Percentiles rank a stretch among this genome's conserved stretches.
Conservation (phyloP, 176 grass and related monocot genomes). For the Typha latifolia region DNA sequence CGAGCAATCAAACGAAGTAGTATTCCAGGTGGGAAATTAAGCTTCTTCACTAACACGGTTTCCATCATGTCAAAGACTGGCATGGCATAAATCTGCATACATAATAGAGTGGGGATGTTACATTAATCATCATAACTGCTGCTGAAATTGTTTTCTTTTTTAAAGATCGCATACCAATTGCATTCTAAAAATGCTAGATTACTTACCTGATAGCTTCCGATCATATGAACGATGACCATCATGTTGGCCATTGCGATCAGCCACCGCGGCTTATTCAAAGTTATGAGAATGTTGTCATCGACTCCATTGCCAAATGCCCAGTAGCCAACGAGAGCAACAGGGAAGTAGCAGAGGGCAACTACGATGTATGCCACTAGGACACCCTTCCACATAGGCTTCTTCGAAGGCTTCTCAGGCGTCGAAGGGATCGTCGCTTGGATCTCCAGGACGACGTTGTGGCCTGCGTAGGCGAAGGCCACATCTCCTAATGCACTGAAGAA, state of each 20-base stretch:
- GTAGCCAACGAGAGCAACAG: slow-evolving; percentile 66
- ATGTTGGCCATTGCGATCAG: slow-evolving; percentile 80
- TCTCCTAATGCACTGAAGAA: slow-evolving; percentile 65
- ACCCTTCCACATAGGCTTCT: slow-evolving; percentile 95
- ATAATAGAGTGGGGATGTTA: not conserved
- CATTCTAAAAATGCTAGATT: not conserved
- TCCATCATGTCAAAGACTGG: slow-evolving; percentile 96
- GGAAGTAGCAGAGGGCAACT: slow-evolving; percentile 88
- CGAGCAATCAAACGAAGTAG: slow-evolving; percentile 55
- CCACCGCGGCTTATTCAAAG: slow-evolving; percentile 49
- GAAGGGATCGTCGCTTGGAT: slow-evolving; percentile 90
- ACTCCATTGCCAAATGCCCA: slow-evolving; percentile 52
- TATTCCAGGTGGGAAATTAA: slow-evolving; percentile 46
- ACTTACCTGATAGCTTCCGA: slow-evolving; percentile 78
- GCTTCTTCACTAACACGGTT: slow-evolving; percentile 70
- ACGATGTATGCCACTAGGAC: slow-evolving; percentile 72
- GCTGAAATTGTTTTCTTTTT: too few relatives aligned
- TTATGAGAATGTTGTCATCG: slow-evolving; percentile 53
- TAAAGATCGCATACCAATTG: too few relatives aligned
- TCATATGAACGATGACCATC: slow-evolving; percentile 88
- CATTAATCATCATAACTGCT: too few relatives aligned
- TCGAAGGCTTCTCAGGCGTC: slow-evolving; percentile 67
- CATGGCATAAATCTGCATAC: slow-evolving; percentile 70
- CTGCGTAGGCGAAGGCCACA: slow-evolving; percentile 69
- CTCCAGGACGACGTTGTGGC: slow-evolving; percentile 87